Evolutionary conservation across 495 filamentous ascomycete species (phyloP).

Genomic region (Penicillium cosmopolitanum): DNA sequence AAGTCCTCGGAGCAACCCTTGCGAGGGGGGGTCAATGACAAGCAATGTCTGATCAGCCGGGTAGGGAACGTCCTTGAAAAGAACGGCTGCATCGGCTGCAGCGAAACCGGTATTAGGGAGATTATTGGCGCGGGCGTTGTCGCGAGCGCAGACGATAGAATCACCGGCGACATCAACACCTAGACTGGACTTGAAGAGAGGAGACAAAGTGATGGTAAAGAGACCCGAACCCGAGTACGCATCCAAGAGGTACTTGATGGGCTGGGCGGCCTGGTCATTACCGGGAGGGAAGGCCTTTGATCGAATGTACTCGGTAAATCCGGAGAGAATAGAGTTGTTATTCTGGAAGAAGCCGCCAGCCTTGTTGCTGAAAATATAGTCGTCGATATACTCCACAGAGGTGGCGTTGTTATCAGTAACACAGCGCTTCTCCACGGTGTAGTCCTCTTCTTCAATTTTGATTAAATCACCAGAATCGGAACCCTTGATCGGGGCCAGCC

Average conservation of each 20-base stretch:
- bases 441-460: conserved; percentile 41
- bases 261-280: conserved; percentile 35
- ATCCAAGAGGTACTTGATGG: conserved; percentile 86
- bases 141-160: conserved; percentile 73
- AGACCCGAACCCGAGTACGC: conserved; percentile 97
- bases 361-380: conserved; percentile 84
- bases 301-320: conserved; percentile 90
- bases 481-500: conserved; percentile 18
- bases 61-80: conserved; percentile 76
- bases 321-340: conserved; percentile 96
- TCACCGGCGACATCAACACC: conserved; percentile 72
- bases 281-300: conserved; percentile 64
- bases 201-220: conserved; percentile 91
- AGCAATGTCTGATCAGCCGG: conserved; percentile 81
- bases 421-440: conserved; percentile 79
- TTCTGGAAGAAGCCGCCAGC: conserved; percentile 98
- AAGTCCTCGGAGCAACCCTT: conserved; percentile 93
- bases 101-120: conserved; percentile 78
- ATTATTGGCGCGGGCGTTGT: conserved; percentile 77
- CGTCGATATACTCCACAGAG: conserved; percentile 82
- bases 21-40: conserved; percentile 86
- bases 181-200: conserved; percentile 70
- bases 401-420: conserved; percentile 81
- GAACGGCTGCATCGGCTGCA: conserved; percentile 77
- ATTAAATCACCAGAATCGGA: conserved; percentile 43